Base-by-base conservation (phyloP, 768 basidiomycete species). In the Filobasidium wieringae region DNA sequence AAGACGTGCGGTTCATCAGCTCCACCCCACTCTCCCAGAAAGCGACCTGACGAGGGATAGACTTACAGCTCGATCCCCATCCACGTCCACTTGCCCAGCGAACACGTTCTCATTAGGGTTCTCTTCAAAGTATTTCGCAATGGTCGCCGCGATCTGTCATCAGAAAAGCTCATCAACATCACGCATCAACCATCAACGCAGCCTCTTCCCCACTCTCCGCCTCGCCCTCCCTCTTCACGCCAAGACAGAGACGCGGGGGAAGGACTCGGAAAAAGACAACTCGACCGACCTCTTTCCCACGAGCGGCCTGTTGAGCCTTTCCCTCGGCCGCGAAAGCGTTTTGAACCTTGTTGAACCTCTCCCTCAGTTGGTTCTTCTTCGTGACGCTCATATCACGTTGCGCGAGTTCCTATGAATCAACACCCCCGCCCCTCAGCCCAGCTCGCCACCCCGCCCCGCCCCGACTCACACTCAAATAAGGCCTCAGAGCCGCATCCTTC, bases 371-470 rank as follows among this genome's bases (percentile, higher is more conserved):
- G 1, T 83, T 81, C 74, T 95, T 96, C 61, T 79, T 79, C 55
- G 93, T 75, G 33, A 92, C 79, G 0, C 92, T 92, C 37, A 97
- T 91, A 67, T 90, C 86, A 8, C 86, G 80, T 72, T 89, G 87
- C 43, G 83, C 84, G 34, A 97, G 82, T 75, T 90, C 88, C 92
- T 96, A 66, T 24, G 49, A n/a, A 15, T n/a, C 19, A 27, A 32
- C 12, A 24, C 15, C 22, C 19, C 27, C 36, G 30, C 14, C 17
- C 12, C 29, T 1, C 12, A 6, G 47, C 22, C 19, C 34, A 40
- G 7, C 39, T 8, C 27, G 5, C 24, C 29, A 17, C 17, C 3
- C 7, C n/a, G 5, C 3, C 9, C 40, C 30, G n/a, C 19, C 19
- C 26, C 26, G 9, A 63, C 71, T 64, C 59, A 73, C 70, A 19